These are phyloP conservation scores for Thecaphora thlaspeos DNA, from an alignment of 1,284 basidiomycete genomes.

Conservation along the genomic window DNA sequence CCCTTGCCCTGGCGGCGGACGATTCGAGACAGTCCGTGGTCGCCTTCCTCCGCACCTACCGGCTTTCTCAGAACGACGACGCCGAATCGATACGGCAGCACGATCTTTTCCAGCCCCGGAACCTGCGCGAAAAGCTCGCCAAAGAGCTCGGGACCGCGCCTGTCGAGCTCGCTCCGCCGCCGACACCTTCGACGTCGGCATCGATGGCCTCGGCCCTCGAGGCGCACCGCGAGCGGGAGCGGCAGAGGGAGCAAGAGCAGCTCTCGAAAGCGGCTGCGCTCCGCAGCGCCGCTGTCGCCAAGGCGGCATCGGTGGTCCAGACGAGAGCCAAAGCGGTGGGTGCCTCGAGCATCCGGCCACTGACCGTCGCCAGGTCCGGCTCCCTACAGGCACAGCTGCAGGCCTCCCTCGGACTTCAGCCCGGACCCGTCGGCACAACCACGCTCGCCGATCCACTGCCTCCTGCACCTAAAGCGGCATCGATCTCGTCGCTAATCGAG, in stretches of 20 bases:
- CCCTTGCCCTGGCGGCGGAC: slow-evolving; percentile 17
- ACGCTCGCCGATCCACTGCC: no score
- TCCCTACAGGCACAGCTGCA: no score
- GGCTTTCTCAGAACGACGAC: slow-evolving; percentile 8
- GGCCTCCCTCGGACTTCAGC: no score
- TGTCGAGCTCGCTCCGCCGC: slow-evolving; percentile 26
- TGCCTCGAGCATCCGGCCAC: slow-evolving; percentile 26
- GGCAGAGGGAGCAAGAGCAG: slow-evolving; percentile 17
- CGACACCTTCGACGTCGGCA: slow-evolving; percentile 18
- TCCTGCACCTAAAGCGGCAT: no score
- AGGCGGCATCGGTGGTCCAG: slow-evolving; percentile 27
- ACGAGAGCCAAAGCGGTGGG: slow-evolving; percentile 22
- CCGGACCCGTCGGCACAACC: no score
- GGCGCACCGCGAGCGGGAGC: slow-evolving; percentile 25
- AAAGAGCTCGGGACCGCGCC: slow-evolving; percentile 21
- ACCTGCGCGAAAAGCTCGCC: slow-evolving; percentile 17
- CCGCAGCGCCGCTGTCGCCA: slow-evolving; percentile 25
- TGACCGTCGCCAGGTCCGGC: slow-evolving; percentile 20
- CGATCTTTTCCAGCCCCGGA: slow-evolving; percentile 16
- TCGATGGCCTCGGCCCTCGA: slow-evolving; percentile 18
- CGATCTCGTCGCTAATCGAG: no score
- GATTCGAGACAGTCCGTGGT: slow-evolving; percentile 18
- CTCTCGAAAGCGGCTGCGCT: slow-evolving; percentile 11
- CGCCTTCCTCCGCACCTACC: slow-evolving; percentile 13
- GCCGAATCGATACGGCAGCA: slow-evolving; percentile 18